Percentiles rank a stretch among this genome's conserved stretches.
phyloP scores from a whole-genome alignment of 116 monocot species.

The Trichopus zeylanicus region DNA sequence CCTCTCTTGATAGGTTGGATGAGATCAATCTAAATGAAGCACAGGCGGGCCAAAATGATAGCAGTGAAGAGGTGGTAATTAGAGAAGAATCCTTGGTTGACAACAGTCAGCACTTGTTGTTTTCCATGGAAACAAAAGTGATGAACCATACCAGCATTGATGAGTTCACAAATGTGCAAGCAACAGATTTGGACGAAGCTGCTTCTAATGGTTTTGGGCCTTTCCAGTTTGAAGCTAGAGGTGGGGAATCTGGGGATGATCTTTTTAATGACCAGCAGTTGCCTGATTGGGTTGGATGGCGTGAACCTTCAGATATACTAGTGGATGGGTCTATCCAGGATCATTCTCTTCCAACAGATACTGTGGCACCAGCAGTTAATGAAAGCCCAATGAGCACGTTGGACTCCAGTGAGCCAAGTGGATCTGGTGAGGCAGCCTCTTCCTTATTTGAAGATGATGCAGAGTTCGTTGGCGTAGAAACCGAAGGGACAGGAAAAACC shows the following conservation, averaged over 20 bases:
- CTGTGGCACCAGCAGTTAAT: background rate
- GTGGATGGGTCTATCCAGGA: constrained; percentile 13
- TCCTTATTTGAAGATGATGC: constrained; percentile 28
- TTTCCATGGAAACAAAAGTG: background rate
- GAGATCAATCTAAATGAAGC: constrained; percentile 19
- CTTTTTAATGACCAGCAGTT: constrained; percentile 29
- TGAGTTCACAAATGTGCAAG: background rate
- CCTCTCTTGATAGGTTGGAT: constrained; percentile 14
- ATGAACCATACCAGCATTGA: background rate
- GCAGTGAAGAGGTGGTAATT: constrained; percentile 8
- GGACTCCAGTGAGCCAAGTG: background rate
- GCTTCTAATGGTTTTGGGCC: constrained; percentile 11
- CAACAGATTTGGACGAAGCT: background rate
- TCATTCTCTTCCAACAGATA: background rate
- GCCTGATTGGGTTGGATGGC: constrained; percentile 54
- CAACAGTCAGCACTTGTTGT: too few species aligned
- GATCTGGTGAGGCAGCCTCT: background rate
- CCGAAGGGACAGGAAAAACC: constrained; percentile 6
- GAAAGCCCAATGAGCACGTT: constrained; percentile 5
- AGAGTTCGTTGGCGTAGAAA: constrained; percentile 27
- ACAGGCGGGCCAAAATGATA: background rate
- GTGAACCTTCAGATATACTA: constrained; percentile 27
- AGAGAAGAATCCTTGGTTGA: constrained; percentile 6
- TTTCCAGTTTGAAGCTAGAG: constrained; percentile 28
- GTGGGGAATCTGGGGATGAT: constrained; percentile 27